These are phyloP conservation scores for Nyctanthes arbortristis DNA, from an alignment of 257 asterid species.

Conservation along the genomic window DNA sequence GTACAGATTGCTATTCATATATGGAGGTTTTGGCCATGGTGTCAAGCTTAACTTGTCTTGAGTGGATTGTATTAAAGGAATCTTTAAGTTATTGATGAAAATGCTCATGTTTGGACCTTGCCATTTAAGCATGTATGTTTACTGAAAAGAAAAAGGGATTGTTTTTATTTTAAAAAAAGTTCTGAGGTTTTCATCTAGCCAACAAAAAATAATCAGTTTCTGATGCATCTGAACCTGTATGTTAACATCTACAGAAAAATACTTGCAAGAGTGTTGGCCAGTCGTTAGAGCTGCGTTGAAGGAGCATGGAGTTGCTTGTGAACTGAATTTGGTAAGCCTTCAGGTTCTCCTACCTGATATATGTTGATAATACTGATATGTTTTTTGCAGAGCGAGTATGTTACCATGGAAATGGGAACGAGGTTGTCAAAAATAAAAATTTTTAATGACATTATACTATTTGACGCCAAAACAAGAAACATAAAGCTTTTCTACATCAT, in stretches of 20 bases:
- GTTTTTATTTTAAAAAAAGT: neutral
- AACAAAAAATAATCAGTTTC: conserved; percentile 18
- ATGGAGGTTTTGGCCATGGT: neutral
- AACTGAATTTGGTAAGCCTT: conserved; percentile 67
- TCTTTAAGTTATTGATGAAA: neutral
- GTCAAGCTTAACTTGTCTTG: neutral
- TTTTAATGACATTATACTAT: neutral
- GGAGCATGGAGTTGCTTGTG: conserved; percentile 66
- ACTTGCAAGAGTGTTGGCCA: conserved; percentile 92
- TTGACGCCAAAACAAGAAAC: neutral
- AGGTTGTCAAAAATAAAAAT: neutral
- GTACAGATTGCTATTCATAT: neutral
- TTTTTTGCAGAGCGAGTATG: neutral
- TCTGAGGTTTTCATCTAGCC: neutral
- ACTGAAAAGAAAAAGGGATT: neutral
- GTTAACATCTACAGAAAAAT: conserved; percentile 52
- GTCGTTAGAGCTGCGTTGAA: conserved; percentile 70
- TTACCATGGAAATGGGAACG: neutral
- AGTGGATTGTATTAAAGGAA: neutral
- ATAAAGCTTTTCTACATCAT: neutral
- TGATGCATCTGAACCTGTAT: neutral
- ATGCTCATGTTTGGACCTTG: neutral
- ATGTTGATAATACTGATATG: neutral
- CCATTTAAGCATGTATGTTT: neutral
- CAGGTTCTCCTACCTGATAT: neutral